These are phyloP conservation scores for Besnoitia besnoiti DNA, from an alignment of 169 alveolate species.

Conservation along the genomic window DNA sequence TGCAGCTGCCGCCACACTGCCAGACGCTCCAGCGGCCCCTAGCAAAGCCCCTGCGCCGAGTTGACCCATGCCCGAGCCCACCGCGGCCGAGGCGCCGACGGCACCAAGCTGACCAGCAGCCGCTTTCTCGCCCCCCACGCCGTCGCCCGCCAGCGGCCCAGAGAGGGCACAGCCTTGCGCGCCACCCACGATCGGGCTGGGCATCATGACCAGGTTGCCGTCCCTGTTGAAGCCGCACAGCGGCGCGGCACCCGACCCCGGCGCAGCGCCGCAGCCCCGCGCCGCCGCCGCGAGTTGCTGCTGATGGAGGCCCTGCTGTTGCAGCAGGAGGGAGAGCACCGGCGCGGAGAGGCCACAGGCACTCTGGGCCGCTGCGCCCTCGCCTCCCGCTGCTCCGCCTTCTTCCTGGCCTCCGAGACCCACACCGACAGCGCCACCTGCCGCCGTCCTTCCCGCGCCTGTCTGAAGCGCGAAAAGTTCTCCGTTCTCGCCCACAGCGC, in stretches of 20 bases:
- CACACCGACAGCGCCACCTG: background rate
- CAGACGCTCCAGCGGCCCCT: background rate
- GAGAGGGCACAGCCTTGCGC: background rate
- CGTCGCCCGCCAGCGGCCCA: background rate
- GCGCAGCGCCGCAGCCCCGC: background rate
- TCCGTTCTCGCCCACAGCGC: background rate
- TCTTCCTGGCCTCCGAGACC: constrained; percentile 9
- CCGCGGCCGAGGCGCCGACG: background rate
- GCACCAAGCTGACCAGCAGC: background rate
- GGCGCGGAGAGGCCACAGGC: constrained; percentile 12
- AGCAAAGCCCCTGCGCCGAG: background rate
- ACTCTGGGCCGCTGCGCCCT: constrained; percentile 15
- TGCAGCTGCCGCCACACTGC: background rate
- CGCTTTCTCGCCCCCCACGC: background rate
- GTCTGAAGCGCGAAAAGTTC: background rate
- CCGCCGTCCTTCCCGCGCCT: background rate
- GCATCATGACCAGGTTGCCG: background rate
- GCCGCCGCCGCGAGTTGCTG: constrained; percentile 17
- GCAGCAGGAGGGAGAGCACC: background rate
- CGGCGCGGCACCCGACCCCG: background rate
- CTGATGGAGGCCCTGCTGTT: constrained; percentile 13
- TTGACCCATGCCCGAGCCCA: background rate
- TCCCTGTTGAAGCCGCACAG: constrained; percentile 25
- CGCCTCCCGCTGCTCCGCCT: background rate
- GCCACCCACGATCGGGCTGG: background rate